Evolutionary conservation across 192 early-diverging fungal species (phyloP).

Genomic region (Pilobolus umbonatus): DNA sequence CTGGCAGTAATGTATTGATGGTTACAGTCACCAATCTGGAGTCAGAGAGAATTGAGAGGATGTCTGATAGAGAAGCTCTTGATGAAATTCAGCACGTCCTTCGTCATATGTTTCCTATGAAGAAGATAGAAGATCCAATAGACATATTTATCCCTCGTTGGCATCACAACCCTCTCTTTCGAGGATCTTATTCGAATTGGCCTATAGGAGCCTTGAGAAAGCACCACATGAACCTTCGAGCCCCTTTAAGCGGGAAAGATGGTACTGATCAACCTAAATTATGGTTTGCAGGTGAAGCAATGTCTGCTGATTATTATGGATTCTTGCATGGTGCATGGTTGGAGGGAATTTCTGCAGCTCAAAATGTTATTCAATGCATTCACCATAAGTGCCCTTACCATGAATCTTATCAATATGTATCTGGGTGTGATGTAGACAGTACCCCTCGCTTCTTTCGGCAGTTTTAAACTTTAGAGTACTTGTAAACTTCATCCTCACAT

Average conservation of each 20-base stretch:
- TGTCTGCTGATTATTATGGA: conserved; percentile 30
- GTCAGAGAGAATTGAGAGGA: conserved; percentile 19
- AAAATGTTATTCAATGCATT: conserved; percentile 19
- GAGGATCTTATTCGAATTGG: conserved; percentile 40
- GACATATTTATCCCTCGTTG: conserved; percentile 36
- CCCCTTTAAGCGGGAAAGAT: conserved; percentile 17
- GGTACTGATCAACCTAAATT: conserved; percentile 9
- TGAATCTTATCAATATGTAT: conserved; percentile 3
- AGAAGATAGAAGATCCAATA: conserved; percentile 14
- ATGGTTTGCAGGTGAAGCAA: conserved; percentile 42
- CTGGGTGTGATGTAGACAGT: conserved; percentile 7
- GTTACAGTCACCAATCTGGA: conserved; percentile 23
- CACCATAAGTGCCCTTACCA: background rate
- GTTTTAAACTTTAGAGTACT: too few relatives aligned
- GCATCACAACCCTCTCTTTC: conserved; percentile 35
- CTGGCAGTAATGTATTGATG: conserved; percentile 34
- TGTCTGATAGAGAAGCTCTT: conserved; percentile 9
- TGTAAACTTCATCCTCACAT: too few relatives aligned
- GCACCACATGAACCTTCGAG: conserved; percentile 34
- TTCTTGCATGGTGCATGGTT: conserved; percentile 40
- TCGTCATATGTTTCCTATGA: conserved; percentile 21
- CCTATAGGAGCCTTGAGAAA: conserved; percentile 22
- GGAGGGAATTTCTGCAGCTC: conserved; percentile 21
- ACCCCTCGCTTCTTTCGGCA: background rate
- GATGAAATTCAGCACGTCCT: conserved; percentile 18